Evolutionary conservation across 179 eudicot species (phyloP).

Genomic region (Monotropa hypopitys): DNA sequence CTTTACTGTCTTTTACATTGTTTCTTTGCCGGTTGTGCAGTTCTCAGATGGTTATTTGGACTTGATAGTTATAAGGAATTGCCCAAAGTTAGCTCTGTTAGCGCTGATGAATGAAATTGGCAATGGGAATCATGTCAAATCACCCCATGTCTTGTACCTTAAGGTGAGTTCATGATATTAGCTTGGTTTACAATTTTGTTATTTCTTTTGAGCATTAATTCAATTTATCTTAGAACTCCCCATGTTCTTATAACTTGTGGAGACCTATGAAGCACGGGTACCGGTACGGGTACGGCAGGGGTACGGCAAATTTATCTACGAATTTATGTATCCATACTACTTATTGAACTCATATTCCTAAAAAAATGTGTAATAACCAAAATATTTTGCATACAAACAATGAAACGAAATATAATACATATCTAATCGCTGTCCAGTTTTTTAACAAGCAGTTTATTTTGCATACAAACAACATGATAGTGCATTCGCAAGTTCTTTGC

Average conservation of each 20-base stretch:
- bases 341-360: too few species aligned
- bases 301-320: too few species aligned
- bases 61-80: constrained; percentile 47
- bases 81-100: constrained; percentile 56
- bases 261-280: too few species aligned
- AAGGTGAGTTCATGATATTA: constrained; percentile 42
- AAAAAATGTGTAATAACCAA: too few species aligned
- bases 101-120: constrained; percentile 43
- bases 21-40: constrained; percentile 33
- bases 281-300: too few species aligned
- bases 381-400: too few species aligned
- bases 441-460: too few species aligned
- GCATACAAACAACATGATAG: too few species aligned
- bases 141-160: constrained; percentile 66
- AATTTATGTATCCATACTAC: too few species aligned
- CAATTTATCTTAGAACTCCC: neutral
- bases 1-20: neutral
- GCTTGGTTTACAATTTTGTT: neutral
- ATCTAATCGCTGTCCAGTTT: too few species aligned
- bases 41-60: constrained; percentile 92
- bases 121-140: constrained; percentile 68
- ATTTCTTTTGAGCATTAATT: neutral
- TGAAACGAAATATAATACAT: too few species aligned
- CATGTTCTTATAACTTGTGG: neutral
- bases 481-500: too few species aligned